A percentile compares a stretch with the other conserved stretches of the same genome.
phyloP scores from a whole-genome alignment of 2,329 filamentous ascomycete species.

The Penicillium sp. region DNA sequence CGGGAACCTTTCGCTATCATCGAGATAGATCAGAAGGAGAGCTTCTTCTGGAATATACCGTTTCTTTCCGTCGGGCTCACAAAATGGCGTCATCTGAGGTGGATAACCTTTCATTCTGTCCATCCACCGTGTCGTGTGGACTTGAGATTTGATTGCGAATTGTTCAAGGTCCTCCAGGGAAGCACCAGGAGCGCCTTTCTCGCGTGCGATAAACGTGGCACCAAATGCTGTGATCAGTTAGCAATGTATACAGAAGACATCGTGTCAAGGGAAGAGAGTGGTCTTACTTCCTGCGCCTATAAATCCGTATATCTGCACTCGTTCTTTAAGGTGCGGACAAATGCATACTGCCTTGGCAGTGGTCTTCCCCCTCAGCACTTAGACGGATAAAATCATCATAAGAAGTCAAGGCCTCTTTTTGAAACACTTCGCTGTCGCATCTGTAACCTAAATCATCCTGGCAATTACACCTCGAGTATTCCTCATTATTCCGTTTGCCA shows the following conservation, averaged over 20 bases:
- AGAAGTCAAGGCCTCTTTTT: background rate
- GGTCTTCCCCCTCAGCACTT: background rate
- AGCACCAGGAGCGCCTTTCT: background rate
- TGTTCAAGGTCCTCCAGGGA: constrained; percentile 6
- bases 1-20: constrained; percentile 28
- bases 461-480: constrained; percentile 15
- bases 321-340: constrained; percentile 1
- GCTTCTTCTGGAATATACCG: constrained; percentile 30
- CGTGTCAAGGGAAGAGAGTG: background rate
- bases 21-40: constrained; percentile 24
- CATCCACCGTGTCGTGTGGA: constrained; percentile 8
- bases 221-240: constrained; percentile 21
- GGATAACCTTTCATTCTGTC: background rate
- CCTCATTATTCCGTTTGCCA: background rate
- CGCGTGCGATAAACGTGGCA: constrained; percentile 20
- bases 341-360: background rate
- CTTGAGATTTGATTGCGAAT: constrained; percentile 24
- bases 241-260: background rate
- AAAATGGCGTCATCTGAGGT: constrained; percentile 8
- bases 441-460: background rate
- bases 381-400: background rate
- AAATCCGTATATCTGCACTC: constrained; percentile 17
- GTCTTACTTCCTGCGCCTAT: constrained; percentile 22
- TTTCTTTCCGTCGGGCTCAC: background rate
- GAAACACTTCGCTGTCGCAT: constrained; percentile 1